Base-by-base conservation (phyloP, 2,329 filamentous ascomycete species). In the Aspergillus spinulosporus region DNA sequence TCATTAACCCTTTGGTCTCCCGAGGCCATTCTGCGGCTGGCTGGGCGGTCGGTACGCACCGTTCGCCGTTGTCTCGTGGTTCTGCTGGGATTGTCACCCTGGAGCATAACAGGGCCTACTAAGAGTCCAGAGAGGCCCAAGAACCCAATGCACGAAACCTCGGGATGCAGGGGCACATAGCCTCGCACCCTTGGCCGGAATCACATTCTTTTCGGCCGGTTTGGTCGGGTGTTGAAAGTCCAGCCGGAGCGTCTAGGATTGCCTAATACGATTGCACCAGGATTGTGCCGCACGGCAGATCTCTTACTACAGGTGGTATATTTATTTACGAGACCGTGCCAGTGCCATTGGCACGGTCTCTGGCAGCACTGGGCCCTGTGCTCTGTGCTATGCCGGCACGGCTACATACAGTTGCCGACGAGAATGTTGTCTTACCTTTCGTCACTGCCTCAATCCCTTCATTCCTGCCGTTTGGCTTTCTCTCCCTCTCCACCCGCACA, bases 331-430 rank as follows among this genome's bases (percentile, higher is more conserved):
- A 21, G 21, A 21, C 21, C 21, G 21, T 21, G 21, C 21, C 21
- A 21, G 14, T 14, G 6, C n/a, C 12, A 32, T 29, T 34, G 29
- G 31, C 31, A 39, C 47, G n/a, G 47, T 39, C 34, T 14, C 14
- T 29, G 34, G 14, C n/a, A 37, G 32, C 31, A 47, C 29, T 7
- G 31, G 5, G 9, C 4, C 21, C 21, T 21, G 34, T 9, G 34
- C 34, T 32, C 48, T 43, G 48, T 42, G 48, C 48, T 11, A 49
- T 39, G 48, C 43, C 48, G 48, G 48, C 29, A 26, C 48, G 15
- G 48, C 48, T 31, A 32, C 12, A 26, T 29, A 37, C 48, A 26
- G 48, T 32, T 21, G 36, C 48, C 48, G 48, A 49, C 47, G 36
- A 49, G 29, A 32, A 50, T 42, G 37, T 9, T 26, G 44, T 32